Conservation (phyloP, 2,329 filamentous ascomycete genomes). For the Incumbomyces delicatus region DNA sequence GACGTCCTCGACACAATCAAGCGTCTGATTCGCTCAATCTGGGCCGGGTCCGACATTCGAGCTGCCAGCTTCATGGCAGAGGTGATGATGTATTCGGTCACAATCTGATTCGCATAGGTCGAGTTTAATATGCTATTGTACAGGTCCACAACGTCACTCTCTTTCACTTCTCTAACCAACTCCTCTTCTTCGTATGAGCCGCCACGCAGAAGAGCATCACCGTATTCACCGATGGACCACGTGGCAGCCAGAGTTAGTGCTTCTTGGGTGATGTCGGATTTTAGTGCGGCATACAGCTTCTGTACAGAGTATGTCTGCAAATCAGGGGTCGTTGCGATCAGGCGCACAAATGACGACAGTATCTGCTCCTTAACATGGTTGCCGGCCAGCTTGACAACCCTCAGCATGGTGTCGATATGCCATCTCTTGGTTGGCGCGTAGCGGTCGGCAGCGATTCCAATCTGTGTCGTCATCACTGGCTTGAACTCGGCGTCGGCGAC, state of each 20-base stretch:
- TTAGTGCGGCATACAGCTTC: constrained; percentile 81
- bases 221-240: constrained; percentile 97
- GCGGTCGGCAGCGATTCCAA: constrained; percentile 90
- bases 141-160: constrained; percentile 86
- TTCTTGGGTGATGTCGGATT: constrained; percentile 96
- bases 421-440: constrained; percentile 95
- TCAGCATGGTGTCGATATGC: constrained; percentile 96
- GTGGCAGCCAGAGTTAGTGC: constrained; percentile 84
- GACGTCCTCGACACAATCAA: constrained; percentile 69
- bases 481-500: constrained; percentile 98
- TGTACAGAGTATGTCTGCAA: constrained; percentile 94
- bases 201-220: constrained; percentile 76
- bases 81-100: constrained; percentile 92
- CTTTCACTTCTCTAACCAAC: constrained; percentile 68
- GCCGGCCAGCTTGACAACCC: constrained; percentile 84
- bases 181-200: constrained; percentile 94
- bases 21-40: constrained; percentile 74
- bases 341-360: constrained; percentile 85
- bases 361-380: constrained; percentile 98
- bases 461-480: constrained; percentile 94
- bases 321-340: constrained; percentile 89
- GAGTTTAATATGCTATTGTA: constrained; percentile 88
- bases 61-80: constrained; percentile 92
- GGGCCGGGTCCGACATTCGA: constrained; percentile 69
- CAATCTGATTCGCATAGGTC: constrained; percentile 81